Conservation (phyloP, 129 eudicot species). For the Lactuca saligna region DNA sequence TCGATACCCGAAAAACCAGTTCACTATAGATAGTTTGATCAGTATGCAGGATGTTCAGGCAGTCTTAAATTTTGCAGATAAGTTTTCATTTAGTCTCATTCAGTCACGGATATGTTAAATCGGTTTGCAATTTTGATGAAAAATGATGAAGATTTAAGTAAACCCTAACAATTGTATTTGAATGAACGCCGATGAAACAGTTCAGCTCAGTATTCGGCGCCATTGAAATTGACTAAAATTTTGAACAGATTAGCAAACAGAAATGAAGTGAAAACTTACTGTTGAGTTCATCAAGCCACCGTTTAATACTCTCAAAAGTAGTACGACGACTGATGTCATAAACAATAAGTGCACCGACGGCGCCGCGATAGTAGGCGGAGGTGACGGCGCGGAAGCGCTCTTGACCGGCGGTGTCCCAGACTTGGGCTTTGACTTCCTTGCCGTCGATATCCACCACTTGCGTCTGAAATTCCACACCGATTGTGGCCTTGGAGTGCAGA, state of each 20-base stretch:
- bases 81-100: not conserved
- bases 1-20: too few species aligned
- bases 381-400: slow-evolving; percentile 94
- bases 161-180: slow-evolving; percentile 8
- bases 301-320: slow-evolving; percentile 68
- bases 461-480: slow-evolving; percentile 97
- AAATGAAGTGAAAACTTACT: slow-evolving; percentile 38
- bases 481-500: slow-evolving; percentile 80
- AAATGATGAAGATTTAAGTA: not conserved
- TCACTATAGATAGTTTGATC: too few species aligned
- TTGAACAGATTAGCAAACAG: not conserved
- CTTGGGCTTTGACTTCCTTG: slow-evolving; percentile 85
- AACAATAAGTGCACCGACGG: slow-evolving; percentile 91
- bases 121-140: not conserved
- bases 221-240: not conserved
- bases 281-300: slow-evolving; percentile 91
- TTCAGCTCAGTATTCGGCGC: not conserved
- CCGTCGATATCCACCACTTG: slow-evolving; percentile 80
- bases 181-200: not conserved
- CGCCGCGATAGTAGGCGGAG: slow-evolving; percentile 94
- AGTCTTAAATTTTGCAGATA: not conserved
- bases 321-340: slow-evolving; percentile 70
- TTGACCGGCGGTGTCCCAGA: slow-evolving; percentile 99
- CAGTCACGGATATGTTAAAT: not conserved
- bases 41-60: not conserved